Evolutionary conservation across 2,329 filamentous ascomycete genomes (phyloP), one percentile per base, ranked within the genome.

Genomic region (Fusarium liriodendri): DNA sequence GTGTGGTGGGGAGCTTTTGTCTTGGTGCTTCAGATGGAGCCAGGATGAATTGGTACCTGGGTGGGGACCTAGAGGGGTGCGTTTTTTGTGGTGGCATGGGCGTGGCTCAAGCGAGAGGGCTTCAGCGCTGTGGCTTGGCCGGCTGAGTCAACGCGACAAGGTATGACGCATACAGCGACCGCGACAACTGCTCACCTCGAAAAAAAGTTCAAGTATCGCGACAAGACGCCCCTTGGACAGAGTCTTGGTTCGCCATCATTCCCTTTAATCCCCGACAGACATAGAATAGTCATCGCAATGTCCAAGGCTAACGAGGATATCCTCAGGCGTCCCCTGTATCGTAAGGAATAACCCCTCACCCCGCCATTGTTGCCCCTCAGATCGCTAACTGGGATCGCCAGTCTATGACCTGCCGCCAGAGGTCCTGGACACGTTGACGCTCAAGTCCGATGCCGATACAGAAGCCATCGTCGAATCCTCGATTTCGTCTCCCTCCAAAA

Each of bases 321-420:
- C 52, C 80, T 87, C 27, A 83, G 84, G 72, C 84, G 87, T 67
- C 88, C 88, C 14, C 85, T 89, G 61, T 90, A 90, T 74, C 79
- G 87, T 87, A 81, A 69, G 75, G 40, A 32, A 35, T 52, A 52
- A 64, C 70, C 68, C 32, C 27, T 35, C 64, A 59, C 69, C 67
- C 76, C 65, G 22, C 72, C 69, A 64, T 67, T 8, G 20, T 64
- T 61, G 33, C 65, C 62, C 25, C 25, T 58, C 57, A 68, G 47
- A 58, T 61, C 62, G 25, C 75, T 79, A 32, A 79, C 67, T 33
- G 38, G 29, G 13, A 14, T 29, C 8, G 22, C 38, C 50, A 95
- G 93, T 96, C 66, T 98, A 95, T 82, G 93, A 97, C 81, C 89
- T 98, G 27, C 94, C 95, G 1, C 85, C 88, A 69, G 90, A 95